Base-by-base conservation (phyloP, 78 protist species). In the Dictyostelium firmibasis region DNA sequence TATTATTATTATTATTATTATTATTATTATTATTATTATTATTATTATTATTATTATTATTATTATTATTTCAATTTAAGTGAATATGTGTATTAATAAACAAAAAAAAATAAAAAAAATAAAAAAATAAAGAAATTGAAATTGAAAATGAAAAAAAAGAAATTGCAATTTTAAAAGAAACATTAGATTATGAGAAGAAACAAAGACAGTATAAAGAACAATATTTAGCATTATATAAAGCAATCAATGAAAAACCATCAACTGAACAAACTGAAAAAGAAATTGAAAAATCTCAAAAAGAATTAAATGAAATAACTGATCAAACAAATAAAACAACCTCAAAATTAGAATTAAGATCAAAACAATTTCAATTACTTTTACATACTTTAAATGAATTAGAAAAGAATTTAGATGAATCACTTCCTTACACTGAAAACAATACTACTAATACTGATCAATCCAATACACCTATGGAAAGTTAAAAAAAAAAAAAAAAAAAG, bases 151-250 rank as follows among this genome's bases (percentile, higher is more conserved):
- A 79, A 78, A 89, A 89, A 67, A 67, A 78, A 62, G 94, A 89
- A 50, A 78, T 89, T 16, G 44, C 35, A 41, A 47, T 64, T 23
- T 43, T 89, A 31, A 89, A 89, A 69, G 87, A 78, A 50, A 57
- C 62, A 43, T 70, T 89, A n/a, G 75, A 77, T 35, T 50, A 81
- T 50, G 94, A 89, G 44, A 89, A 89, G 82, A 89, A 64, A 35
- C 94, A 89, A 23, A 79, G 94, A 67, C 94, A 89, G 35, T 89
- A 89, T 50, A 89, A 89, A 69, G 94, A 89, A 47, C 94, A 89
- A 81, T 89, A 89, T 50, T 69, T 89, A 27, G 79, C 94, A 81
- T 31, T 89, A 20, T 89, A 89, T 70, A 89, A 89, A 81, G 36
- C 83, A 10, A 89, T 89, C 1, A 89, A 89, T 69, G 94, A 89